A percentile compares a stretch with the other conserved stretches of the same genome.
Conservation (phyloP, 768 basidiomycete genomes). For the Mycena belliarum region DNA sequence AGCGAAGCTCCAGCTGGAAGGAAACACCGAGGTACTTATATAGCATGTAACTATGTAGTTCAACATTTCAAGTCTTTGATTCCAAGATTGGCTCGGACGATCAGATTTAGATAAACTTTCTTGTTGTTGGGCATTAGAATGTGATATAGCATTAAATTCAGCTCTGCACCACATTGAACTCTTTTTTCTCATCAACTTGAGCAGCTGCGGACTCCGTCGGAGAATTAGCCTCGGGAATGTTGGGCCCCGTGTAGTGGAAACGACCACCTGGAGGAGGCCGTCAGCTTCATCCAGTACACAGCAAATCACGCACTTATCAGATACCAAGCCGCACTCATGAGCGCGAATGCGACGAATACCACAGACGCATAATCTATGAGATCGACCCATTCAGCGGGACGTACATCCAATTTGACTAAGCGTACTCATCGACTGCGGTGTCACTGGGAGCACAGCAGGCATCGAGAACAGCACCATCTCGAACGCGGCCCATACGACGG, state of each 20-base stretch:
- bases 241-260: slow-evolving; percentile 17
- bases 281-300: not conserved
- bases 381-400: not conserved
- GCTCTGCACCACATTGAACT: no score
- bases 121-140: no score
- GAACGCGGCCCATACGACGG: slow-evolving; percentile 61
- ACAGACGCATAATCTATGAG: slow-evolving; percentile 63
- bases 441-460: slow-evolving; percentile 63
- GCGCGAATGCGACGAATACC: slow-evolving; percentile 63
- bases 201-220: not conserved
- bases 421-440: slow-evolving; percentile 49
- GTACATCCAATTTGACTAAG: not conserved
- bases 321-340: slow-evolving; percentile 64
- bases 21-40: no score
- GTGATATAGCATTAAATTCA: no score
- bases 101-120: no score
- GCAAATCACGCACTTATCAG: slow-evolving; percentile 45
- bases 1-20: no score
- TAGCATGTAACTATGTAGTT: no score
- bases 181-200: not conserved
- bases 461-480: slow-evolving; percentile 69
- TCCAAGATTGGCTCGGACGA: no score
- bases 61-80: no score
- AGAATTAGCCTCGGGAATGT: not conserved
- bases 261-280: slow-evolving; percentile 3